Conservation (phyloP, 2,329 filamentous ascomycete genomes). For the Colletotrichum spaethianum region DNA sequence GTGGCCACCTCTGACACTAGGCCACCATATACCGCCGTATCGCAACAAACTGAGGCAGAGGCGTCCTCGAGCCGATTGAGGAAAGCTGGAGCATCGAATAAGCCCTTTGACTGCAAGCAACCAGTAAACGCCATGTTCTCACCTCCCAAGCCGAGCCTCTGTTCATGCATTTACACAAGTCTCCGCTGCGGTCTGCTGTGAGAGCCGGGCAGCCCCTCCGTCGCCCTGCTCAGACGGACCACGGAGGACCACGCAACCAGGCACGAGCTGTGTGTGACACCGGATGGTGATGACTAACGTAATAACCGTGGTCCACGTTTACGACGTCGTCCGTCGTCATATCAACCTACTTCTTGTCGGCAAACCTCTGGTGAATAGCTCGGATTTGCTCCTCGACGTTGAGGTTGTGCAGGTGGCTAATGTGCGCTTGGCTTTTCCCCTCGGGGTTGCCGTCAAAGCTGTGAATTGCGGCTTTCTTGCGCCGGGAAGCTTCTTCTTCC, state of each 20-base stretch:
- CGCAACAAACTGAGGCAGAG: background rate
- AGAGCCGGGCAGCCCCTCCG: background rate
- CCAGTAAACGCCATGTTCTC: constrained; percentile 12
- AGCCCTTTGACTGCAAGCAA: constrained; percentile 9
- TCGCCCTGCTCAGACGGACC: background rate
- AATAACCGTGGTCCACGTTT: background rate
- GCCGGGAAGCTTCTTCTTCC: constrained; percentile 80
- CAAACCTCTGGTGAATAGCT: constrained; percentile 70
- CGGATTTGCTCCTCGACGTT: constrained; percentile 91
- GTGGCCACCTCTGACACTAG: too few relatives aligned
- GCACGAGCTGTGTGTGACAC: background rate
- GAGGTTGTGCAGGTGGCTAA: constrained; percentile 74
- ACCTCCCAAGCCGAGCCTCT: constrained; percentile 5
- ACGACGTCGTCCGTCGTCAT: background rate
- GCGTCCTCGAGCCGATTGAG: background rate
- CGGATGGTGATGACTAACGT: background rate
- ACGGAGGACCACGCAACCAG: background rate
- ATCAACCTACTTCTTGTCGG: constrained; percentile 36
- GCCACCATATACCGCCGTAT: background rate
- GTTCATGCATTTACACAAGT: background rate
- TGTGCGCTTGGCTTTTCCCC: constrained; percentile 64
- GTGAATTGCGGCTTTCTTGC: constrained; percentile 79
- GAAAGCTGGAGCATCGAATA: background rate
- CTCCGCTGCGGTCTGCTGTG: background rate
- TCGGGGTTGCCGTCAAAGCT: constrained; percentile 72